Evolutionary conservation across 164 flowering plant genomes (phyloP).

Genomic region (Malania oleifera): DNA sequence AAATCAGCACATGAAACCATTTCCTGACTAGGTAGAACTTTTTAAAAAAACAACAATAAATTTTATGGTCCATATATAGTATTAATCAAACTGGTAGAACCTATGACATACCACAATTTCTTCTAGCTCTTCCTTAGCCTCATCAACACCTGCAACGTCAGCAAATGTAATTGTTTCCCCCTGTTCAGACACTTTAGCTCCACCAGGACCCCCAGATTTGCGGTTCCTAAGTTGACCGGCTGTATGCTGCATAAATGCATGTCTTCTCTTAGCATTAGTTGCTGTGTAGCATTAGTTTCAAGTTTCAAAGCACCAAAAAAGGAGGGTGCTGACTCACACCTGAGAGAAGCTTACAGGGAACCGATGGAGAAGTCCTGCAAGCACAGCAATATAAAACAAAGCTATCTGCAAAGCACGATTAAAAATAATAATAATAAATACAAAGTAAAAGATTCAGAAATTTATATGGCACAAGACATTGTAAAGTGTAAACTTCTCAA

Average conservation of each 20-base stretch:
- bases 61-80: background rate
- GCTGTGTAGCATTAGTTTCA: conserved; percentile 10
- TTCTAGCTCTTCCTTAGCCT: conserved; percentile 98
- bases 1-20: conserved; percentile 16
- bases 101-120: conserved; percentile 84
- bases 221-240: conserved; percentile 90
- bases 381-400: conserved; percentile 79
- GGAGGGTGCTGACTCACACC: conserved; percentile 32
- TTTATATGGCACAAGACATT: background rate
- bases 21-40: conserved; percentile 5
- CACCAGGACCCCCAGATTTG: conserved; percentile 66
- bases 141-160: conserved; percentile 99
- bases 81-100: background rate
- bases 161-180: conserved; percentile 81
- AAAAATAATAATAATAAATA: too few relatives aligned
- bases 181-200: conserved; percentile 71
- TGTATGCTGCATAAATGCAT: conserved; percentile 45
- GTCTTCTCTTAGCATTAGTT: conserved; percentile 8
- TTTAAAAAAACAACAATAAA: background rate
- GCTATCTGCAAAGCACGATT: conserved; percentile 78
- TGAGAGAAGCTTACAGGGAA: conserved; percentile 85
- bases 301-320: background rate
- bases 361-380: conserved; percentile 80
- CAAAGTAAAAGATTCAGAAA: background rate
- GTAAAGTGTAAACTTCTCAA: background rate